Base-by-base conservation (phyloP, 2,329 filamentous ascomycete genomes). In the Lecanoromycetidae sp. region DNA sequence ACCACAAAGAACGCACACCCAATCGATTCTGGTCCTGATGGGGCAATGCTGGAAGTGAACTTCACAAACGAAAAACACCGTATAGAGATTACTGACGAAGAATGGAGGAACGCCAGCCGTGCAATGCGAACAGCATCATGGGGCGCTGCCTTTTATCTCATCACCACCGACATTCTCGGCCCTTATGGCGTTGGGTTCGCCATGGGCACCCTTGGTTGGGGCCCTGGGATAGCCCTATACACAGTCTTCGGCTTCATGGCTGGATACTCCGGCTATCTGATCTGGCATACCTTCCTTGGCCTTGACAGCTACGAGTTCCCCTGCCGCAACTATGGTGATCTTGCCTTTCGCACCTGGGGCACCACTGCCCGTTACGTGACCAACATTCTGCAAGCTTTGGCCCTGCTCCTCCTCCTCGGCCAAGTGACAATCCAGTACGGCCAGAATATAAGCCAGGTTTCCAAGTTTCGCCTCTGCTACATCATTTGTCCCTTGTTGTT, bases 141-240 rank as follows among this genome's bases (percentile, higher is more conserved):
- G 52, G 56, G 59, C 25, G 48, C 54, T n/a, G 39, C 58, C 44
- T 71, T 71, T 56, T 72, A 66, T 52, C 50, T 64, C 46, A 64
- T 64, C 50, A 63, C 62, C 8, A 64, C 62, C 19, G 61, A 64
- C 54, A 63, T 64, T 51, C 55, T 64, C 12, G 62, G 62, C 37
- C 61, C 60, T 54, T 56, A 51, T 23, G 37, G 30, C 20, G 44
- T 47, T 32, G 36, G 36, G 17, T 40, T 41, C 12, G 44, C 44
- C 9, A 47, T 47, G 13, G 44, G 57, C 42, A 60, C 57, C 35
- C 54, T 53, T 22, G 55, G 61, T 27, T 62, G 60, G 39, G 60
- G 61, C 2, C 57, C 58, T 27, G 61, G 59, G 35, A 52, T 58
- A 27, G 60, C 55, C 34, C 52, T 63, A 13, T 63, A 57, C 37